Evolutionary conservation across 352 stramenopile species (phyloP).

Genomic region (Pythium aquatile): DNA sequence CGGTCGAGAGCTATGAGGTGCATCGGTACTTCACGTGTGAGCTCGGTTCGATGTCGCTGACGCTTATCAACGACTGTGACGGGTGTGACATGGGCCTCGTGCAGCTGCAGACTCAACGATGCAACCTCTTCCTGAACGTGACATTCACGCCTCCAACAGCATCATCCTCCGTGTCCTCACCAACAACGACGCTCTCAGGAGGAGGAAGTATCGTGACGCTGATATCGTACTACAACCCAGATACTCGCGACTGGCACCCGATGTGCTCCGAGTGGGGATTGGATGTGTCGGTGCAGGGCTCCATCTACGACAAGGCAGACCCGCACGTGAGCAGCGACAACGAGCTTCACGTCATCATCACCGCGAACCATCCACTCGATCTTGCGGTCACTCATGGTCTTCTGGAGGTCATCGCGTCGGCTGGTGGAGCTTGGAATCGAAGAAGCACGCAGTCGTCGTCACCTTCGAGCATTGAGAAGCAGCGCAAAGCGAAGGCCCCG

Average conservation of each 20-base stretch:
- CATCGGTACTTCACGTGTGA: constrained; percentile 82
- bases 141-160: constrained; percentile 36
- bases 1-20: constrained; percentile 36
- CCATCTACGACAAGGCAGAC: constrained; percentile 25
- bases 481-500: constrained; percentile 38
- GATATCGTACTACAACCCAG: constrained; percentile 81
- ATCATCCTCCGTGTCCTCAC: constrained; percentile 26
- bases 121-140: constrained; percentile 74
- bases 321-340: constrained; percentile 27
- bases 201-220: constrained; percentile 59
- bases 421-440: constrained; percentile 72
- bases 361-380: constrained; percentile 65
- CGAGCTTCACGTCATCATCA: constrained; percentile 74
- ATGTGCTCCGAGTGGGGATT: constrained; percentile 80
- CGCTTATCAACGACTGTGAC: constrained; percentile 85
- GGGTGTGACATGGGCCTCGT: constrained; percentile 84
- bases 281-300: constrained; percentile 63
- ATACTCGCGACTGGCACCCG: constrained; percentile 78
- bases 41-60: constrained; percentile 60
- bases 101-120: constrained; percentile 69
- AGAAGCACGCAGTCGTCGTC: constrained; percentile 9
- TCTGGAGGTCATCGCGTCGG: constrained; percentile 73
- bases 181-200: constrained; percentile 60
- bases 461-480: not conserved
- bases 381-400: constrained; percentile 78